Base-by-base conservation (phyloP, 495 filamentous ascomycete genomes). In the Podospora sp. region DNA sequence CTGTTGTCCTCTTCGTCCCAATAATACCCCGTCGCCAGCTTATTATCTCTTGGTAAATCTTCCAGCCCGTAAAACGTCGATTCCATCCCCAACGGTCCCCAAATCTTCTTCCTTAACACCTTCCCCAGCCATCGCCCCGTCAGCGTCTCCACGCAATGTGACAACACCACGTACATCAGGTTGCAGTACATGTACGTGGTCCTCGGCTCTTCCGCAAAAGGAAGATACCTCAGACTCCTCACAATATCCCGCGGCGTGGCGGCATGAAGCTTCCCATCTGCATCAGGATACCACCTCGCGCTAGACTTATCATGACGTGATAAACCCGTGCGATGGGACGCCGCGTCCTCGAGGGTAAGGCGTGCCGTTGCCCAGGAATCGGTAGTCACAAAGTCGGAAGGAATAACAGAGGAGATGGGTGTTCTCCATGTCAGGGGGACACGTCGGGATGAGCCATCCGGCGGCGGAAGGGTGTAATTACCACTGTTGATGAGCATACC, bases 131-230 rank as follows among this genome's bases (percentile, higher is more conserved):
- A 74, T 29, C 65, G 21, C 1, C 80, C 79, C 0, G 80, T 82
- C 0, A 80, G 29, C 12, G 70, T 76, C 72, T 86, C 75, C 16
- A 87, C 65, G 16, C 73, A 70, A 68, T 85, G 78, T 51, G 79
- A 67, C 1, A 79, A 76, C 4, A 76, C 76, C 62, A 80, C 77
- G 66, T 73, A 88, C 82, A 86, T 85, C 55, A 81, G 65, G 58
- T 87, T 87, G 73, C 79, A 83, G 66, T 88, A 88, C 49, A 81
- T 79, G 58, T 70, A 86, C 24, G 18, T 70, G 7, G 72, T 77
- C 0, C 85, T 74, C 6, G 79, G 76, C 60, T 78, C 75, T 18
- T 75, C 69, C 0, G 70, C 80, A 46, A 81, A 60, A 1, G 78
- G 80, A 25, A 86, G 67, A 70, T 84, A 65, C 3, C 84, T 71